Evolutionary conservation across 2,329 filamentous ascomycete species (phyloP).

Genomic region (Colletotrichum gigasporum): DNA sequence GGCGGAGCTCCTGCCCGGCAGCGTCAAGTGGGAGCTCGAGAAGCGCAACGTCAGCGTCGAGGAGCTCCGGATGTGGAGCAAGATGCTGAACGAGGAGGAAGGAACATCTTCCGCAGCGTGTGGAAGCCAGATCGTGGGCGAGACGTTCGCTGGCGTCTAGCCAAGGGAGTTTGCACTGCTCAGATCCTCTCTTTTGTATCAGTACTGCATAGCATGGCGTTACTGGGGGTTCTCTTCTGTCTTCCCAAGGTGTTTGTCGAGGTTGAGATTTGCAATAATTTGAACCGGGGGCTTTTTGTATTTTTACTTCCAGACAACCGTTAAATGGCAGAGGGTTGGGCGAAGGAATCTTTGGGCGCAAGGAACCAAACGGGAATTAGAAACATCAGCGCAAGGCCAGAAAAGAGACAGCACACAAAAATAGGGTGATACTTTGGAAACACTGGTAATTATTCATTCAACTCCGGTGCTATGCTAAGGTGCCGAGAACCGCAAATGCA

Average conservation of each 20-base stretch:
- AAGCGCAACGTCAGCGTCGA: slow-evolving; percentile 31
- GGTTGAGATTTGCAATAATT: too few relatives aligned
- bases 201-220: slow-evolving; percentile 27
- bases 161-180: neutral
- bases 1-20: neutral
- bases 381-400: too few relatives aligned
- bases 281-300: neutral
- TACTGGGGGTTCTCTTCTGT: neutral
- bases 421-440: neutral
- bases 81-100: slow-evolving; percentile 35
- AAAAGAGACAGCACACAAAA: too few relatives aligned
- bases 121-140: slow-evolving; percentile 28
- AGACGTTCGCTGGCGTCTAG: slow-evolving; percentile 32
- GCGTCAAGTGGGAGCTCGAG: slow-evolving; percentile 30
- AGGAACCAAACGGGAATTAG: too few relatives aligned
- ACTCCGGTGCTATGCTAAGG: slow-evolving; percentile 20
- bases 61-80: slow-evolving; percentile 36
- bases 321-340: too few relatives aligned
- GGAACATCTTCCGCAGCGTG: slow-evolving; percentile 25
- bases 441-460: neutral
- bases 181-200: neutral
- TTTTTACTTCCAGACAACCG: too few relatives aligned
- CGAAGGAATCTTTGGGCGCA: too few relatives aligned
- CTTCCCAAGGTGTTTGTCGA: too few relatives aligned
- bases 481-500: neutral